phyloP scores from a whole-genome alignment of 2,329 filamentous ascomycete genomes.

The Beauveria bassiana region DNA sequence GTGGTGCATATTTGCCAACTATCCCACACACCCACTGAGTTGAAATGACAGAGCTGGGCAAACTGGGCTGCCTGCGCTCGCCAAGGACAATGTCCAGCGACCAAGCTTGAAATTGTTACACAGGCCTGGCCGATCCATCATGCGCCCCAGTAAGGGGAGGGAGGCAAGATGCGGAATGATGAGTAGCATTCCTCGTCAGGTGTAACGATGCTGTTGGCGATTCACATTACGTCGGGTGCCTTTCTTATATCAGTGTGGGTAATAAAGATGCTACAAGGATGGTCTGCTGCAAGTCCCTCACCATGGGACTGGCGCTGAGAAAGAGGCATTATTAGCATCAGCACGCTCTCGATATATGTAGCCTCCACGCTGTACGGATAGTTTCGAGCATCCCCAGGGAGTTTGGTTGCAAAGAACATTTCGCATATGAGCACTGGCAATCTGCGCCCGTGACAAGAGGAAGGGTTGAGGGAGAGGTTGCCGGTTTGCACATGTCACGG shows the following conservation, averaged over 20 bases:
- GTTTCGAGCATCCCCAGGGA: too few species aligned
- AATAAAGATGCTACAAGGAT: not conserved
- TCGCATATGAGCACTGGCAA: not conserved
- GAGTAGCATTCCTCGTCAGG: not conserved
- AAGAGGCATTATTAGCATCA: not conserved
- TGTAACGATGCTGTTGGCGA: not conserved
- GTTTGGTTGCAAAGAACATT: too few species aligned
- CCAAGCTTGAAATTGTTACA: too few species aligned
- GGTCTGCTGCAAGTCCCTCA: not conserved
- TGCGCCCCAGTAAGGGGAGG: not conserved
- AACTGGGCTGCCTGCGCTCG: not conserved
- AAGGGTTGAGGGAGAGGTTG: not conserved
- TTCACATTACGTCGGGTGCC: constrained; percentile 1
- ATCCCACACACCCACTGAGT: not conserved
- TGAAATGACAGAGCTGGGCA: not conserved
- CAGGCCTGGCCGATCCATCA: too few species aligned
- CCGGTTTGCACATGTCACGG: not conserved
- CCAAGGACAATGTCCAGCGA: not conserved
- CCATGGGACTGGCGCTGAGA: not conserved
- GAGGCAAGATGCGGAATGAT: not conserved
- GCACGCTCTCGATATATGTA: too few species aligned
- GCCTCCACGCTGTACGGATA: too few species aligned
- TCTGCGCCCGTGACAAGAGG: not conserved
- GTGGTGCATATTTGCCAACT: not conserved
- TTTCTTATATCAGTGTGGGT: not conserved